A percentile compares a stretch with the other conserved stretches of the same genome.
These are phyloP conservation scores for Diaporthe nobilis DNA, from an alignment of 2,329 filamentous ascomycete species.

Conservation along the genomic window DNA sequence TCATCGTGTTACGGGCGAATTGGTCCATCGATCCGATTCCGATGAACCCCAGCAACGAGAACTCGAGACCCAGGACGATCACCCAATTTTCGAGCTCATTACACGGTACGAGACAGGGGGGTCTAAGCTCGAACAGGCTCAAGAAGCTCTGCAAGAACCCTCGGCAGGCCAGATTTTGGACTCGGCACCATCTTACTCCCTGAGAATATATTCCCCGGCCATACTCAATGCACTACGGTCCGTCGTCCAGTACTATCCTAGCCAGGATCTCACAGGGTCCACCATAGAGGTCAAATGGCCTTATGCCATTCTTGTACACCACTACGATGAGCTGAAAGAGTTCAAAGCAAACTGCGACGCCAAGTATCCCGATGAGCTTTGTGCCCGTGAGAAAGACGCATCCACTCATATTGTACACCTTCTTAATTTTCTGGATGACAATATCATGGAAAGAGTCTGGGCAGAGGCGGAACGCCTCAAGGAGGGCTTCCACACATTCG, in stretches of 20 bases:
- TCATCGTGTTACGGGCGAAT: slow-evolving; percentile 37
- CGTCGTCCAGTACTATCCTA: slow-evolving; percentile 49
- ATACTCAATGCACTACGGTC: slow-evolving; percentile 47
- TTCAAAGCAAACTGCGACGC: slow-evolving; percentile 36
- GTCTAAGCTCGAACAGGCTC: neutral
- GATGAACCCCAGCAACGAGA: neutral
- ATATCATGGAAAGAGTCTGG: slow-evolving; percentile 44
- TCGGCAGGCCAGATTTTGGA: neutral
- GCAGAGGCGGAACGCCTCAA: slow-evolving; percentile 44
- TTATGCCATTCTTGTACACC: slow-evolving; percentile 47
- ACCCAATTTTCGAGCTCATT: slow-evolving; percentile 30
- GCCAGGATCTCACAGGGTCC: slow-evolving; percentile 44
- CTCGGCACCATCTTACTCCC: neutral
- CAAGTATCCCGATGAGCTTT: slow-evolving; percentile 37
- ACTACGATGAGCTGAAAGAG: slow-evolving; percentile 46
- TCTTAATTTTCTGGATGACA: slow-evolving; percentile 45
- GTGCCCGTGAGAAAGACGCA: slow-evolving; percentile 40
- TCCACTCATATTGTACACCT: slow-evolving; percentile 42
- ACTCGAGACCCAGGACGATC: neutral
- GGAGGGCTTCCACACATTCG: slow-evolving; percentile 43
- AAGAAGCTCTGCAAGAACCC: neutral
- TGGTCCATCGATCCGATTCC: slow-evolving; percentile 28
- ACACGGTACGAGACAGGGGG: slow-evolving; percentile 15
- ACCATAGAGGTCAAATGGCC: slow-evolving; percentile 44
- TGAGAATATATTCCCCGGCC: slow-evolving; percentile 43